phyloP scores from a whole-genome alignment of 78 protist genomes.

The Anaeramoeba ignava region DNA sequence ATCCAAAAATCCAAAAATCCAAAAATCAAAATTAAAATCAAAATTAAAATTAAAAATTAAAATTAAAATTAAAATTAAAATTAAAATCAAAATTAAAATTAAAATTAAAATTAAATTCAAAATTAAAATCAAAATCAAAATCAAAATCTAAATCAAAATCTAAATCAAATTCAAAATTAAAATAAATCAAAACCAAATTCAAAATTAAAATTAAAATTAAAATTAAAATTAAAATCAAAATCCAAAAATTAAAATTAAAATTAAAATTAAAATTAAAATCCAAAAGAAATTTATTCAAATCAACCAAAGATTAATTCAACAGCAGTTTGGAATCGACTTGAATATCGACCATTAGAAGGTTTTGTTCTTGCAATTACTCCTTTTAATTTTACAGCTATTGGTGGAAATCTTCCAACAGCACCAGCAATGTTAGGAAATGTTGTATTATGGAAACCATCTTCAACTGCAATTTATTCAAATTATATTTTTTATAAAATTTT shows the following conservation, averaged over 20 bases:
- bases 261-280: background rate
- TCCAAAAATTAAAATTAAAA: no score
- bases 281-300: constrained; percentile 42
- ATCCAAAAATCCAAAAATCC: no score
- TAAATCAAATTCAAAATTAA: no score
- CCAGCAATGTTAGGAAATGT: constrained; percentile 87
- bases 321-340: constrained; percentile 71
- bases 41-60: no score
- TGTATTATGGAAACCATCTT: constrained; percentile 80
- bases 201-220: no score
- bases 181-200: no score
- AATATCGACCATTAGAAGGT: constrained; percentile 78
- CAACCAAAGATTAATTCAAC: constrained; percentile 55
- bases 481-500: constrained; percentile 54
- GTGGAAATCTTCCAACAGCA: constrained; percentile 61
- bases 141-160: no score
- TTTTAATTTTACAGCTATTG: constrained; percentile 89
- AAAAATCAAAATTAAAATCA: no score
- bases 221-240: no score
- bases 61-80: background rate
- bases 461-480: constrained; percentile 51
- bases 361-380: constrained; percentile 78
- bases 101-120: no score
- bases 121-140: no score
- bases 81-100: no score